phyloP scores from a whole-genome alignment of 1,139 yeast genomes.

The Candida sojae region DNA sequence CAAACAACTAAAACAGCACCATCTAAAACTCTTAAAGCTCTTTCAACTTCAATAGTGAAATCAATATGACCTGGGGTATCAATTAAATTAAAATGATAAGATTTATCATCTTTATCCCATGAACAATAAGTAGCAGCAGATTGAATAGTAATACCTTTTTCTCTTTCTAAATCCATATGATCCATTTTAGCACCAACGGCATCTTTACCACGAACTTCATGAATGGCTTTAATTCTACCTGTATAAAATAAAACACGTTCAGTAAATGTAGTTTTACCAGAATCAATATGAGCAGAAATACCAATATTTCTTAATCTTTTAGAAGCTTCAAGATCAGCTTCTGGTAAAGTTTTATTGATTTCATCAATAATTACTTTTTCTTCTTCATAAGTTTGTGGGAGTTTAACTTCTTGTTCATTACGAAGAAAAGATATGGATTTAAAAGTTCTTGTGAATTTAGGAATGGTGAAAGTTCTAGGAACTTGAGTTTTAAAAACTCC shows the following conservation, averaged over 20 bases:
- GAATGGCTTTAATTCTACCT: conserved; percentile 96
- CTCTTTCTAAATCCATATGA: conserved; percentile 91
- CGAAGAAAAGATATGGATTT: conserved; percentile 13
- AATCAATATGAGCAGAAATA: conserved; percentile 89
- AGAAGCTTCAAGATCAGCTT: conserved; percentile 58
- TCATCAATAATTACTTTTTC: conserved; percentile 69
- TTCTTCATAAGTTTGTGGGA: conserved; percentile 58
- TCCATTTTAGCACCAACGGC: conserved; percentile 98
- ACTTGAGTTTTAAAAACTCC: conserved; percentile 11
- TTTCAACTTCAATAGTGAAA: conserved; percentile 96
- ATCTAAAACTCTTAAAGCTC: conserved; percentile 94
- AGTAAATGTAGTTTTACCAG: conserved; percentile 88
- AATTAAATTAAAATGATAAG: conserved; percentile 87
- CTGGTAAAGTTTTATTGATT: conserved; percentile 52
- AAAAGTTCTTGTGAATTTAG: conserved; percentile 4
- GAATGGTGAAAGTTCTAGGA: not conserved
- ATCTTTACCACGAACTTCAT: conserved; percentile 97
- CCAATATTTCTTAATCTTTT: conserved; percentile 86
- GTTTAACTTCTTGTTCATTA: conserved; percentile 13
- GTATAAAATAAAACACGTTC: conserved; percentile 96
- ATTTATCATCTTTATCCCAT: conserved; percentile 74
- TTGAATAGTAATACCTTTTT: conserved; percentile 95
- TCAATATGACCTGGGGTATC: conserved; percentile 99
- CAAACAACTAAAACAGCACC: conserved; percentile 98
- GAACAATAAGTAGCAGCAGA: conserved; percentile 98